Evolutionary conservation across 306 rosid genomes (phyloP).

Genomic region (Lathyrus oleraceus): DNA sequence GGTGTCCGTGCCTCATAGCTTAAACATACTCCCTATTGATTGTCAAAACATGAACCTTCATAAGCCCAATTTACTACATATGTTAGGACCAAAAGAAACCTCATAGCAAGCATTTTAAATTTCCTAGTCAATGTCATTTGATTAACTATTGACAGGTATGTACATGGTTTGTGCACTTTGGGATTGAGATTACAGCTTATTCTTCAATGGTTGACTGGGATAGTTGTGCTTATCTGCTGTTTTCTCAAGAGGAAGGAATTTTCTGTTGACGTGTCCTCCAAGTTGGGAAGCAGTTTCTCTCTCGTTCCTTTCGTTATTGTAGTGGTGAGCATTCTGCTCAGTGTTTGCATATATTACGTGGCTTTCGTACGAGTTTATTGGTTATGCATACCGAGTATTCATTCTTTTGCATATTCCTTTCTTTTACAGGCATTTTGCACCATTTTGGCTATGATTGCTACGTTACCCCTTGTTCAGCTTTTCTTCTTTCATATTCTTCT

Average conservation of each 20-base stretch:
- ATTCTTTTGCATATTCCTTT: neutral
- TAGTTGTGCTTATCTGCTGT: slow-evolving; percentile 86
- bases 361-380: neutral
- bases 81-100: slow-evolving; percentile 49
- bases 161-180: slow-evolving; percentile 80
- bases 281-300: slow-evolving; percentile 96
- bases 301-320: slow-evolving; percentile 79
- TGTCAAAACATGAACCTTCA: slow-evolving; percentile 22
- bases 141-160: slow-evolving; percentile 82
- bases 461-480: slow-evolving; percentile 90
- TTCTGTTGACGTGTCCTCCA: slow-evolving; percentile 65
- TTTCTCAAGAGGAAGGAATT: slow-evolving; percentile 76
- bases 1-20: neutral
- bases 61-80: slow-evolving; percentile 22
- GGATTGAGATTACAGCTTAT: slow-evolving; percentile 99
- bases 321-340: slow-evolving; percentile 62
- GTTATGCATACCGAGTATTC: neutral
- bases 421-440: slow-evolving; percentile 76
- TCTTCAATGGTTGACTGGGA: slow-evolving; percentile 96
- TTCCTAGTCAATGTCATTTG: slow-evolving; percentile 73
- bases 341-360: slow-evolving; percentile 1
- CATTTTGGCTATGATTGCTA: slow-evolving; percentile 89
- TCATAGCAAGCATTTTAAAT: slow-evolving; percentile 53
- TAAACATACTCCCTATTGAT: slow-evolving; percentile 12
- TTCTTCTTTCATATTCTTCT: slow-evolving; percentile 97